Percentiles rank a stretch among this genome's conserved stretches.
phyloP scores from a whole-genome alignment of 1,284 basidiomycete species.

The Boletus semigastroideus region DNA sequence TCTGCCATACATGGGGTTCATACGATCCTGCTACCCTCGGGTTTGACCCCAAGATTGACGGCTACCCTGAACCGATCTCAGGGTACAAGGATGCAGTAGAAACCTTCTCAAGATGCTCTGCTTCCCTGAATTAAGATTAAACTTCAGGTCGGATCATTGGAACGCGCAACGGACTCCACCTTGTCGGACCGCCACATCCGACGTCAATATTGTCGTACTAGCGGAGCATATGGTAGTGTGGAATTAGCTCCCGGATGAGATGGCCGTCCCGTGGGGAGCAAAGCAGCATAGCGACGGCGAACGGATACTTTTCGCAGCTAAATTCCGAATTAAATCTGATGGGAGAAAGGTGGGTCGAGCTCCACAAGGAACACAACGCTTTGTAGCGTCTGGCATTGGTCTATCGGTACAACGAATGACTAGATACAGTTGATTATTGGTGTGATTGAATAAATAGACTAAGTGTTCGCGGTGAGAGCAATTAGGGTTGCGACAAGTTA shows the following conservation, averaged over 20 bases:
- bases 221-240: background rate
- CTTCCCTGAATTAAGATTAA: slow-evolving; percentile 5
- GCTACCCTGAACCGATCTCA: background rate
- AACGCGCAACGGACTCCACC: background rate
- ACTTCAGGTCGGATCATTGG: slow-evolving; percentile 1
- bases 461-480: too few relatives aligned
- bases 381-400: background rate
- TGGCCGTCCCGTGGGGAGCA: background rate
- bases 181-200: slow-evolving; percentile 1
- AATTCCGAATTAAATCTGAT: background rate
- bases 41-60: slow-evolving; percentile 12
- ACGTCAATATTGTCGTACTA: background rate
- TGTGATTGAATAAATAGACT: slow-evolving; percentile 5
- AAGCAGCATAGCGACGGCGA: background rate
- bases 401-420: slow-evolving; percentile 22
- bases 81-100: background rate
- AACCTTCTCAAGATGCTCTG: background rate
- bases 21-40: slow-evolving; percentile 1
- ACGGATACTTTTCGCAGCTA: background rate
- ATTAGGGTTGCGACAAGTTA: too few relatives aligned
- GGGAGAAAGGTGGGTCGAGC: background rate
- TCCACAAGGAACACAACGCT: background rate
- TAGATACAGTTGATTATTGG: slow-evolving; percentile 18
- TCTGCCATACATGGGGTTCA: slow-evolving; percentile 12
- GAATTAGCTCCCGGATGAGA: background rate